phyloP scores from a whole-genome alignment of 495 filamentous ascomycete species.

The Penicillium silybi region DNA sequence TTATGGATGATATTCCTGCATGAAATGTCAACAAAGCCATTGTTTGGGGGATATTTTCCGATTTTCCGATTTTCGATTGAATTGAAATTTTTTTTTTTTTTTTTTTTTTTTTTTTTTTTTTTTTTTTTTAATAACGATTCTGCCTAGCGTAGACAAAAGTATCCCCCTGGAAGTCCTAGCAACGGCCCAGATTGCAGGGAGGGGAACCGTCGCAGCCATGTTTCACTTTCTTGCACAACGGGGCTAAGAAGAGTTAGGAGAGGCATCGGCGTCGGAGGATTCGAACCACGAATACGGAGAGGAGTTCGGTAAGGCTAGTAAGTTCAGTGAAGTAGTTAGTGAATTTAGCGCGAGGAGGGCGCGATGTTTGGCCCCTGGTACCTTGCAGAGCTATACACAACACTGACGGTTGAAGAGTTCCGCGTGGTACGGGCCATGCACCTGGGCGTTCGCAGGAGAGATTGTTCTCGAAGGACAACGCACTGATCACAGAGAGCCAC shows the following conservation, averaged over 20 bases:
- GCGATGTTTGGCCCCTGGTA: background rate
- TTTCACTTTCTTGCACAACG: slow-evolving; percentile 15
- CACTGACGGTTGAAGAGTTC: background rate
- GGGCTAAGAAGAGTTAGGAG: slow-evolving; percentile 3
- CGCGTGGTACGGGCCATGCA: background rate
- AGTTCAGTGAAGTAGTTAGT: slow-evolving; percentile 6
- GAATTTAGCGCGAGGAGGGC: background rate
- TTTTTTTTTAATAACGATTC: background rate
- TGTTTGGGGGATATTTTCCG: background rate
- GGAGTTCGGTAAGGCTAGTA: too few relatives aligned
- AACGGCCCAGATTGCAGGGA: background rate
- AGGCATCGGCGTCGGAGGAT: slow-evolving; percentile 12
- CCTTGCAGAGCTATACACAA: background rate
- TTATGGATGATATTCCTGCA: slow-evolving; percentile 27
- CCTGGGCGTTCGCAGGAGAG: background rate
- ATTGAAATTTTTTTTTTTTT: background rate
- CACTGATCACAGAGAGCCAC: slow-evolving; percentile 17
- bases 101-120: background rate
- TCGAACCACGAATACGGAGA: background rate
- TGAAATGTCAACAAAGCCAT: slow-evolving; percentile 6
- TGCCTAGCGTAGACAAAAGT: background rate
- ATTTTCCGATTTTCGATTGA: too few relatives aligned
- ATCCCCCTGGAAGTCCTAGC: background rate
- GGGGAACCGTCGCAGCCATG: slow-evolving; percentile 20
- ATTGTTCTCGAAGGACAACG: slow-evolving; percentile 19